Percentiles rank a stretch among this genome's conserved stretches.
Evolutionary conservation across 2,329 filamentous ascomycete genomes (phyloP).

Genomic region (Paecilomyces formosus): DNA sequence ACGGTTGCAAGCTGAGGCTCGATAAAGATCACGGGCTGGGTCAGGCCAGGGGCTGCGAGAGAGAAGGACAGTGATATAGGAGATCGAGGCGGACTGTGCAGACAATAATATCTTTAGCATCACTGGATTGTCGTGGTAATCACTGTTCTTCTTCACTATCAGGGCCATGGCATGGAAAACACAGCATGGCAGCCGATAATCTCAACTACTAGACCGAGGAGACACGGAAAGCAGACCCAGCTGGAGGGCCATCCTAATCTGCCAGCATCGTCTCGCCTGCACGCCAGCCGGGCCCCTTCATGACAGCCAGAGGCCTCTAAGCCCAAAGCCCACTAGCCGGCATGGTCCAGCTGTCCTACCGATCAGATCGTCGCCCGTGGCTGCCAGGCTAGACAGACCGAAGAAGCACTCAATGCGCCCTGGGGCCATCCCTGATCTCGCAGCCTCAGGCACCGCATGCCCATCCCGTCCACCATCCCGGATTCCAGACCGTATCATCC

Average conservation of each 20-base stretch:
- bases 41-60: neutral
- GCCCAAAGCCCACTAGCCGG: too few species aligned
- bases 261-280: neutral
- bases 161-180: neutral
- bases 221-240: neutral
- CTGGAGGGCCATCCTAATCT: neutral
- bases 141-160: too few species aligned
- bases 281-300: too few species aligned
- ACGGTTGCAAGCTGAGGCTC: neutral
- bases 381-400: neutral
- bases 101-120: too few species aligned
- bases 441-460: neutral
- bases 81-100: too few species aligned
- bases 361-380: neutral
- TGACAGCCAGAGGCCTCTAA: too few species aligned
- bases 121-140: too few species aligned
- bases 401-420: neutral
- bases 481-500: neutral
- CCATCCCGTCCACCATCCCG: neutral
- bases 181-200: too few species aligned
- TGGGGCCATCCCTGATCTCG: neutral
- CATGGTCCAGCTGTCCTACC: neutral
- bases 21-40: neutral
- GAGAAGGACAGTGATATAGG: neutral
- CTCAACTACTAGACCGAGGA: neutral